Conservation (phyloP, 192 early-diverging fungal genomes). For the Backusella psychrophila region DNA sequence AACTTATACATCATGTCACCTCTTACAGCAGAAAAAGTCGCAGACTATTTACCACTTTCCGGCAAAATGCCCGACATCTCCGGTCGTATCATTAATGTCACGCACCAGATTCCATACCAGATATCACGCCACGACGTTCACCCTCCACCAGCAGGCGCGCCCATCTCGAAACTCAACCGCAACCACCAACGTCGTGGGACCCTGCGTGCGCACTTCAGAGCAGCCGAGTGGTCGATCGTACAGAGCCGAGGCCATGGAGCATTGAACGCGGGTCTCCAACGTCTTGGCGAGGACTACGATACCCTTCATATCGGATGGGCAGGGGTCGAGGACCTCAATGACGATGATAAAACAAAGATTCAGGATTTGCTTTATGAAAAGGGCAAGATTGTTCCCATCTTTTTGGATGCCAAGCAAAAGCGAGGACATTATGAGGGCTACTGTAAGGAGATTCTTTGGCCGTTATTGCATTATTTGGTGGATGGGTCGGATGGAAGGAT, state of each 20-base stretch:
- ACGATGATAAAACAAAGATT: conserved; percentile 59
- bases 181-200: conserved; percentile 8
- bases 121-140: conserved; percentile 8
- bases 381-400: conserved; percentile 73
- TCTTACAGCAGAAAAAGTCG: conserved; percentile 27
- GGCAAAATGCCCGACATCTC: conserved; percentile 18
- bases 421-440: conserved; percentile 94
- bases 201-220: conserved; percentile 8
- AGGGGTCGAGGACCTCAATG: conserved; percentile 55
- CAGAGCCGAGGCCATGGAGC: conserved; percentile 81
- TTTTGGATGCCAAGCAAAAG: conserved; percentile 69
- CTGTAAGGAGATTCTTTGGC: conserved; percentile 96
- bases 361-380: conserved; percentile 52
- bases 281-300: conserved; percentile 57
- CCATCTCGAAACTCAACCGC: conserved; percentile 15
- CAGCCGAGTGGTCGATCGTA: conserved; percentile 20
- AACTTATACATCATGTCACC: background rate
- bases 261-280: conserved; percentile 80
- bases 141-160: background rate
- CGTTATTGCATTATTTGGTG: conserved; percentile 91
- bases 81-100: conserved; percentile 32
- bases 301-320: conserved; percentile 77
- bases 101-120: conserved; percentile 34
- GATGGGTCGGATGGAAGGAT: conserved; percentile 61
- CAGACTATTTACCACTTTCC: conserved; percentile 21